Evolutionary conservation across 495 filamentous ascomycete species (phyloP).

Genomic region (Viridothelium virens): DNA sequence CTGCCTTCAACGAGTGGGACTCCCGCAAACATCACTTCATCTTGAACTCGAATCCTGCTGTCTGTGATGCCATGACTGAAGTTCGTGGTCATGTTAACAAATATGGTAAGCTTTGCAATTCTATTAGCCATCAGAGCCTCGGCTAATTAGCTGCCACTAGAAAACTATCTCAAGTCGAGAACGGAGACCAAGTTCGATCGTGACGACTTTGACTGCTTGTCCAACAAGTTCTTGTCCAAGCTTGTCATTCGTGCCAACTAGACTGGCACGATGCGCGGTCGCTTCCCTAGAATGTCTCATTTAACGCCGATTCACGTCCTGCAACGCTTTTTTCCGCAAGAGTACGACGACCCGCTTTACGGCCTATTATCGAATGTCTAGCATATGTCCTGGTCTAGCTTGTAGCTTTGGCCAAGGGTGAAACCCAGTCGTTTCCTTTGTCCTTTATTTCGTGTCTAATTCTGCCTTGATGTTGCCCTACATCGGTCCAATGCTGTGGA

Average conservation of each 20-base stretch:
- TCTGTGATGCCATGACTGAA: slow-evolving; percentile 91
- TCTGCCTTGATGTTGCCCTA: background rate
- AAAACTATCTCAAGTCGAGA: slow-evolving; percentile 52
- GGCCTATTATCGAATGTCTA: background rate
- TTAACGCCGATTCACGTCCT: background rate
- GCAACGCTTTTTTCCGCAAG: background rate
- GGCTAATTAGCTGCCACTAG: slow-evolving; percentile 35
- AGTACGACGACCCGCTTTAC: slow-evolving; percentile 3
- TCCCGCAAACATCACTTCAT: slow-evolving; percentile 77
- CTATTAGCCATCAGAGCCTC: slow-evolving; percentile 12
- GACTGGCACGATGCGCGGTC: background rate
- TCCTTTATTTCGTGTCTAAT: background rate
- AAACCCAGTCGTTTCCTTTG: background rate
- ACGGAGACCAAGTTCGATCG: slow-evolving; percentile 69
- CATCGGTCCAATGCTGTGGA: background rate
- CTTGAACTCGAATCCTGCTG: slow-evolving; percentile 76
- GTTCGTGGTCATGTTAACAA: slow-evolving; percentile 79
- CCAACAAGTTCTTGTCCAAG: slow-evolving; percentile 89
- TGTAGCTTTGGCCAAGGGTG: background rate
- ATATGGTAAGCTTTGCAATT: slow-evolving; percentile 57
- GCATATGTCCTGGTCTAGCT: background rate
- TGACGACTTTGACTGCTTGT: slow-evolving; percentile 82
- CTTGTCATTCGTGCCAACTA: slow-evolving; percentile 88
- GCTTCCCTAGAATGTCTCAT: slow-evolving; percentile 2
- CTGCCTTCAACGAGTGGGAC: slow-evolving; percentile 85